Percentiles rank a stretch among this genome's conserved stretches.
These are phyloP conservation scores for Cryptomeria japonica DNA, from an alignment of 75 land plant genomes.

Conservation along the genomic window DNA sequence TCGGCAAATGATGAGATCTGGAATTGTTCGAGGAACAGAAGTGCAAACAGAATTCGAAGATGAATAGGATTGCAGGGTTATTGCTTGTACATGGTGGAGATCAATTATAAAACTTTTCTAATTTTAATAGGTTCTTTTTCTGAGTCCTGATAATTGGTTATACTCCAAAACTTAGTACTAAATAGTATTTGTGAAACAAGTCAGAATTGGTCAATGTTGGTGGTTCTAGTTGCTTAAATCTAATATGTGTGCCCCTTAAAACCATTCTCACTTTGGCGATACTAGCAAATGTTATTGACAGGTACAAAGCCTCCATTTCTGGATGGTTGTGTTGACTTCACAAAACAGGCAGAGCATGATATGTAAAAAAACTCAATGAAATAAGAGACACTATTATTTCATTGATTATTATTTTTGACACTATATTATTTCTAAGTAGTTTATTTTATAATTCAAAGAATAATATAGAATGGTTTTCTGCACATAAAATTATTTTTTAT, in stretches of 20 bases:
- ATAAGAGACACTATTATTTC: no score
- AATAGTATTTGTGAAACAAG: neutral
- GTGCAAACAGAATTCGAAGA: constrained; percentile 94
- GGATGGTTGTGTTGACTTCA: constrained; percentile 90
- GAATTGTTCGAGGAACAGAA: constrained; percentile 94
- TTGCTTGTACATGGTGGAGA: constrained; percentile 96
- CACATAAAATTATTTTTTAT: no score
- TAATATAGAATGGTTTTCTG: no score
- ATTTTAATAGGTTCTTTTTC: neutral
- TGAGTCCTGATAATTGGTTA: neutral
- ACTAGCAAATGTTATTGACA: constrained; percentile 21
- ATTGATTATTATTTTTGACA: no score
- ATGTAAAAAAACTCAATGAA: no score
- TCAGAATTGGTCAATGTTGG: neutral
- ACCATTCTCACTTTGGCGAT: neutral
- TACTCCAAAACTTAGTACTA: neutral
- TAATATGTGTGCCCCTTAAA: neutral
- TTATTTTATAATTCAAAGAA: no score
- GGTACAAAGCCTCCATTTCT: constrained; percentile 98
- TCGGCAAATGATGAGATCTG: constrained; percentile 88
- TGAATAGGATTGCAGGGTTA: constrained; percentile 93
- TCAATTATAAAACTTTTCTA: neutral
- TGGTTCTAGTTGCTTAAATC: neutral
- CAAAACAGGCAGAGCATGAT: constrained; percentile 97
- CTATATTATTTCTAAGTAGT: no score